Evolutionary conservation across 2,329 filamentous ascomycete genomes (phyloP).

Genomic region (Elsinoe necatrix): DNA sequence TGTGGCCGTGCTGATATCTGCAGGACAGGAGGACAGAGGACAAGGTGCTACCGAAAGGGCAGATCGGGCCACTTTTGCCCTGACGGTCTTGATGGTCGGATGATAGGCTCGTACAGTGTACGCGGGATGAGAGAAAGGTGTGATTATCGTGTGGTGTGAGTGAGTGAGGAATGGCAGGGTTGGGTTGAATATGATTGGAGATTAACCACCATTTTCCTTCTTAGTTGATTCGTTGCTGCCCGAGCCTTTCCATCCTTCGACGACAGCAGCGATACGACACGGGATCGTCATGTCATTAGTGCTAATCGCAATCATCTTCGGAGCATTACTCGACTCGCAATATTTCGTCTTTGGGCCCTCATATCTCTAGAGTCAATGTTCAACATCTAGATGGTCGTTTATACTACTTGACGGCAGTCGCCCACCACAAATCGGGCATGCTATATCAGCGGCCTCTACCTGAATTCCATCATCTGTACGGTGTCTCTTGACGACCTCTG

Average conservation of each 20-base stretch:
- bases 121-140: neutral
- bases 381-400: slow-evolving; percentile 34
- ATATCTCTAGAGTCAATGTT: slow-evolving; percentile 14
- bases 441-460: slow-evolving; percentile 18
- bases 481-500: neutral
- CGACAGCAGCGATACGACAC: neutral
- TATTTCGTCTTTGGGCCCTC: neutral
- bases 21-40: too few species aligned
- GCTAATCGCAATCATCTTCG: neutral
- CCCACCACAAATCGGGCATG: slow-evolving; percentile 34
- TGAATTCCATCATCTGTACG: slow-evolving; percentile 20
- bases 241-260: neutral
- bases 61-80: neutral
- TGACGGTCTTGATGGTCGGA: neutral
- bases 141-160: neutral
- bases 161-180: neutral
- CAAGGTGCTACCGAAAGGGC: too few species aligned
- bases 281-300: neutral
- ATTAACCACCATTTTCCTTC: neutral
- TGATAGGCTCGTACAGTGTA: neutral
- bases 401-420: slow-evolving; percentile 28
- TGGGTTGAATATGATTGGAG: too few species aligned
- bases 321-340: neutral
- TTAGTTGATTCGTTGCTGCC: neutral
- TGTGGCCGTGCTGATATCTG: neutral